Evolutionary conservation across 176 grass and related monocot species (phyloP).

Genomic region (Zoysia pacifica): DNA sequence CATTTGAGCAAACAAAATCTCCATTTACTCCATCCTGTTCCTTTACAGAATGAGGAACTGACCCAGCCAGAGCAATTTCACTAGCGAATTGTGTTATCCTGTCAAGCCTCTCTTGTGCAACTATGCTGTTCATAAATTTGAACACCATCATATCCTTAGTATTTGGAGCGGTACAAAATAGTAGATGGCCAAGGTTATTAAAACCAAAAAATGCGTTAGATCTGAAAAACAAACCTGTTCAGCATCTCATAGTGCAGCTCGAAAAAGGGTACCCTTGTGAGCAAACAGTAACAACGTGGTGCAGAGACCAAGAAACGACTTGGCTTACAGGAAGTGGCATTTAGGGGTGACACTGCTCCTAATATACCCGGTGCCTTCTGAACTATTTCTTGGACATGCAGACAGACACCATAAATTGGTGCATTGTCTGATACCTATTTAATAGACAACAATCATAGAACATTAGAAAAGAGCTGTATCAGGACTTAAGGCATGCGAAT

Average conservation of each 20-base stretch:
- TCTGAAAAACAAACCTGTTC: conserved; percentile 70
- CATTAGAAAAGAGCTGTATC: conserved; percentile 11
- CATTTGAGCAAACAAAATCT: conserved; percentile 55
- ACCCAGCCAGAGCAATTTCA: conserved; percentile 71
- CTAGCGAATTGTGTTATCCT: conserved; percentile 87
- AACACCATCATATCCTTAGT: conserved; percentile 26
- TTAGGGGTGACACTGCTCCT: conserved; percentile 74
- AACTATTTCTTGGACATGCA: conserved; percentile 97
- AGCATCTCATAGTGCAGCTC: conserved; percentile 99
- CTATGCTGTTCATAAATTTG: conserved; percentile 69
- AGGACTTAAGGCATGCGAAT: not conserved
- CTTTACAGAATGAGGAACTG: conserved; percentile 60
- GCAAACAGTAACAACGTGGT: conserved; percentile 95
- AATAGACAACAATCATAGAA: conserved; percentile 39
- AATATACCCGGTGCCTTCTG: conserved; percentile 93
- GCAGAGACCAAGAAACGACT: conserved; percentile 92
- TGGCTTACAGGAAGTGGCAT: conserved; percentile 59
- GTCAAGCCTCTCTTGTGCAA: conserved; percentile 96
- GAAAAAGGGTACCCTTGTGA: conserved; percentile 95
- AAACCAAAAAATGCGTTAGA: conserved; percentile 25
- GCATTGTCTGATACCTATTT: conserved; percentile 89
- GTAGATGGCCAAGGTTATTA: conserved; percentile 9
- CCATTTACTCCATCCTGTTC: conserved; percentile 47
- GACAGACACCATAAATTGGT: conserved; percentile 90
- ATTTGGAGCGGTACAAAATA: not conserved